Evolutionary conservation across 345 rosid species (phyloP), one percentile per base, ranked within the genome.

Genomic region (Rhodomyrtus tomentosa): DNA sequence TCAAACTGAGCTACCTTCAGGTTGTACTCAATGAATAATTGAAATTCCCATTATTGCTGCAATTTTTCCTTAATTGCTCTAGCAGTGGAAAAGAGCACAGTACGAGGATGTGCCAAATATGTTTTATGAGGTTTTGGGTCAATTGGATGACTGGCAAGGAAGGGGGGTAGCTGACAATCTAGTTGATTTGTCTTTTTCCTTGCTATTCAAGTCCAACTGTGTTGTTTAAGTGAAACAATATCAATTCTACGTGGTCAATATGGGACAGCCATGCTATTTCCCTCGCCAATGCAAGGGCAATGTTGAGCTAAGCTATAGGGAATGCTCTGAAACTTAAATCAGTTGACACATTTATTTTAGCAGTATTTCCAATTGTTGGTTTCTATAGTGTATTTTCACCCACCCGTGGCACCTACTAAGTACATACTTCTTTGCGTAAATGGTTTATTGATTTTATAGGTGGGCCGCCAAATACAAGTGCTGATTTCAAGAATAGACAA

Each of bases 401-500:
- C 0, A n/a, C n/a, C n/a, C 5, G 5, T 29, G 16, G 82, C 8
- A 81, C 83, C 20, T 27, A 48, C 55, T 7, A 81, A 29, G 12
- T 51, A 50, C 18, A 10, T 32, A 81, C 40, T 81, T 48, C 58
- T n/a, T 32, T 0, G 16, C 13, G 21, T 82, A 51, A 40, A n/a
- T 81, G 56, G 27, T 83, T 88, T 87, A 80, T 84, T 89, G 42
- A 80, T 85, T 54, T n/a, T 86, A 27, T 83, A 95, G 98, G 96
- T 96, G 85, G 98, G 95, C 50, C 89, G 94, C 86, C 85, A 62
- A 81, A 88, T 91, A 22, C 18, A 91, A 81, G 94, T 95, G 80
- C 88, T 88, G 88, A 92, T 95, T 59, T 90, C 91, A 32, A 91
- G 94, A 81, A 87, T 94, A 86, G 92, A 94, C 48, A 94, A 95